Base-by-base conservation (phyloP, 352 stramenopile genomes). In the Globisporangium iwayamae region DNA sequence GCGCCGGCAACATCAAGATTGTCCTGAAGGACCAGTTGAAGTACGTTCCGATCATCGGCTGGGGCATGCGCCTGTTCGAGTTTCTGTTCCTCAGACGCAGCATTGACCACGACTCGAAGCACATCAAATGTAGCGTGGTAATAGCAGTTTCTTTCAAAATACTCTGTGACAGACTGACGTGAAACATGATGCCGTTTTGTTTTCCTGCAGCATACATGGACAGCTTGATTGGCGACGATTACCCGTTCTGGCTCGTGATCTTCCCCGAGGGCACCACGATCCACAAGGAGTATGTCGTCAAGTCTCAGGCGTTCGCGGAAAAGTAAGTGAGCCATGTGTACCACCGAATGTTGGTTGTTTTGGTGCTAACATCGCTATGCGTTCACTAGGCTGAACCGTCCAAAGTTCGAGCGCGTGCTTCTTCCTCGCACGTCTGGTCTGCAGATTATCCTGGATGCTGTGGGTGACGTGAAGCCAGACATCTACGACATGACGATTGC, bases 401-500 rank as follows among this genome's bases (percentile, higher is more conserved):
- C 94, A 11, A 87, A 91, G 58, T 89, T 98, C 46, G 87, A 98
- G 69, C 85, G 92, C 48, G 78, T 98, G 41, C 70, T 98, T 53
- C 70, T 98, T 57, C 96, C 96, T 4, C 83, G 93, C 41, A 97
- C 90, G 4, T 93, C 90, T 36, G 96, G 96, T 13, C 92, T 98
- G 63, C 79, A 96, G 67, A 96, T 96, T 56, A 97, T 97, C 56
- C 55, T 98, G 20, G 86, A 98, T 60, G 90, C 86, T 4, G 78
- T 97, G 39, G 70, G 76, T 2, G 84, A 95, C 50, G 90, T 83
- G 7, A 90, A 91, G 62, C 85, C 87, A 11, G 86, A 97, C 63
- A 93, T 98, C 46, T 98, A 97, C 67, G 94, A 98, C 76, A 73
- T 98, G 11, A 98, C 94, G 34, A 83, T 98, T 59, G 87, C 85